These are phyloP conservation scores for Holtermannia corniformis DNA, from an alignment of 768 basidiomycete genomes.

Conservation along the genomic window DNA sequence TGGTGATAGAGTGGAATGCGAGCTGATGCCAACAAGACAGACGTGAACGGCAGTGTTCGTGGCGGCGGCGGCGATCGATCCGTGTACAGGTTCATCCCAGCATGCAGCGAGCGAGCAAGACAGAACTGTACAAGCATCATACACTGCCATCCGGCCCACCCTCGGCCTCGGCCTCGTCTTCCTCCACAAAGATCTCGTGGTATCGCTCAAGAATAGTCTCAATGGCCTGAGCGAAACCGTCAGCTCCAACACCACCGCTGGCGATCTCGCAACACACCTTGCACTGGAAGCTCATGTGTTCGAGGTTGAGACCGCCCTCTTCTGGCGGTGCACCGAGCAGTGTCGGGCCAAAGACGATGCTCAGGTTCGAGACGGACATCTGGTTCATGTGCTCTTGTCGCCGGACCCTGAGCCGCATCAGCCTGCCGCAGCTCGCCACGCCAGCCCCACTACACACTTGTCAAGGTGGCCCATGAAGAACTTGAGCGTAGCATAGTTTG, in stretches of 20 bases:
- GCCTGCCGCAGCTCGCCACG: not conserved
- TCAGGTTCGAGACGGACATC: constrained; percentile 86
- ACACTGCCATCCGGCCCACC: too few relatives aligned
- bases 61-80: too few relatives aligned
- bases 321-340: constrained; percentile 62
- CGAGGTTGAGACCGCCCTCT: constrained; percentile 41
- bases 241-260: constrained; percentile 11
- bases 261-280: constrained; percentile 32
- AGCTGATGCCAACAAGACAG: too few relatives aligned
- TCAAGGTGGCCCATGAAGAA: constrained; percentile 90
- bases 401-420: constrained; percentile 54
- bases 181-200: constrained; percentile 93
- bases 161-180: constrained; percentile 39
- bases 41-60: too few relatives aligned
- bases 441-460: constrained; percentile 49
- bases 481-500: constrained; percentile 97
- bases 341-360: constrained; percentile 98
- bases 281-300: constrained; percentile 46
- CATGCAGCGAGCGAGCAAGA: too few relatives aligned
- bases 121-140: too few relatives aligned
- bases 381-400: constrained; percentile 68
- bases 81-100: too few relatives aligned
- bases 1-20: too few relatives aligned
- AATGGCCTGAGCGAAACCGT: constrained; percentile 56
- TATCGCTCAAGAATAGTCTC: constrained; percentile 93